Percentiles rank a stretch among this genome's conserved stretches.
phyloP scores from a whole-genome alignment of 163 green algal species.

The Prototheca cutis region DNA sequence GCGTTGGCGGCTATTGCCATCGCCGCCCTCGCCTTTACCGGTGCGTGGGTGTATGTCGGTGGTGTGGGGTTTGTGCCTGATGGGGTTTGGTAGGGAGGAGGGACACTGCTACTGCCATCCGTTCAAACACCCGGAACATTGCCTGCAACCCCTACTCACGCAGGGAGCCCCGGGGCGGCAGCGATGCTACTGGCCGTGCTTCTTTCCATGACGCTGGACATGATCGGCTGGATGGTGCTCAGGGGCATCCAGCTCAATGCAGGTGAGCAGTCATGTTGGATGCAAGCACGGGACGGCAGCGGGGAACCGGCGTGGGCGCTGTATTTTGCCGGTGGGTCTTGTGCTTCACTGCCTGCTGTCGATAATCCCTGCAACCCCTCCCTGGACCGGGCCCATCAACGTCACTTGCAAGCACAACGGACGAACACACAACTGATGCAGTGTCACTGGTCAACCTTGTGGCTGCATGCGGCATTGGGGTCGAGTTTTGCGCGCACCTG shows the following conservation, averaged over 20 bases:
- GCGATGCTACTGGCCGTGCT: constrained; percentile 49
- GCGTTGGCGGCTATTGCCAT: constrained; percentile 29
- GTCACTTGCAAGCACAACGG: too few species aligned
- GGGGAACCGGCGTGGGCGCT: too few species aligned
- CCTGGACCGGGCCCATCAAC: too few species aligned
- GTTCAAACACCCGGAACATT: background rate
- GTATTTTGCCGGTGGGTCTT: too few species aligned
- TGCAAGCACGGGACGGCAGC: background rate
- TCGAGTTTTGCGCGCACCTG: constrained; percentile 80
- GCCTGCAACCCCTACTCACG: constrained; percentile 6
- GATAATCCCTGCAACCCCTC: too few species aligned
- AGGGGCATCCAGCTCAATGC: constrained; percentile 54
- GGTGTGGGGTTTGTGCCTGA: too few species aligned
- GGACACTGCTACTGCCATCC: background rate
- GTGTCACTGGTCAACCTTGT: constrained; percentile 77
- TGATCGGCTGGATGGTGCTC: constrained; percentile 59
- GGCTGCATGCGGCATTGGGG: constrained; percentile 68
- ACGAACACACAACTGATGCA: too few species aligned
- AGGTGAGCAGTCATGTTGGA: background rate
- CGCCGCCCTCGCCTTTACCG: constrained; percentile 32
- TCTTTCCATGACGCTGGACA: constrained; percentile 51
- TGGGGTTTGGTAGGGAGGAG: background rate
- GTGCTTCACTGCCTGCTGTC: too few species aligned
- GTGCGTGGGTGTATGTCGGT: too few species aligned
- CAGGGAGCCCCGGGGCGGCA: constrained; percentile 39